Percentiles rank a stretch among this genome's conserved stretches.
These are phyloP conservation scores for Cucurbita ficifolia DNA, from an alignment of 306 rosid species.

Conservation along the genomic window DNA sequence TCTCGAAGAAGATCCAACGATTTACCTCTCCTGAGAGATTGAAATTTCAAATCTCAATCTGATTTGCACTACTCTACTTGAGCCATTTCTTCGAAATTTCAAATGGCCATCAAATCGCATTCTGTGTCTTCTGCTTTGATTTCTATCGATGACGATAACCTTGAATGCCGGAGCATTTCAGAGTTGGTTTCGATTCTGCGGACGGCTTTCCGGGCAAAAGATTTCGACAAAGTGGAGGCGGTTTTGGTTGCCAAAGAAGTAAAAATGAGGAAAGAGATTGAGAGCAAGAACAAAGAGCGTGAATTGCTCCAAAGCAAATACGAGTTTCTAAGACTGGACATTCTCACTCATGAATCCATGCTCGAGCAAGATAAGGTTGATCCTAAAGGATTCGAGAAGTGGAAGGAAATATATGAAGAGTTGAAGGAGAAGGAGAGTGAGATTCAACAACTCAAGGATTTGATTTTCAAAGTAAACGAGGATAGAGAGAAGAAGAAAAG, in stretches of 20 bases:
- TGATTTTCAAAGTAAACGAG: neutral
- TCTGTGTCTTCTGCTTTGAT: neutral
- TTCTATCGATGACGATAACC: neutral
- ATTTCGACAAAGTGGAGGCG: slow-evolving; percentile 13
- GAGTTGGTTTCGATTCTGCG: slow-evolving; percentile 9
- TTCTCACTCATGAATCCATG: neutral
- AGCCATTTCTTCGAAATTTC: neutral
- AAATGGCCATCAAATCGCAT: neutral
- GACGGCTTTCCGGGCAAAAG: neutral
- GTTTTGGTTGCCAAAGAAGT: slow-evolving; percentile 9
- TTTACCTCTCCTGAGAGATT: too few relatives aligned
- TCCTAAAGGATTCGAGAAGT: neutral
- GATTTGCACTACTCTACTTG: neutral
- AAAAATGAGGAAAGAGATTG: slow-evolving; percentile 1
- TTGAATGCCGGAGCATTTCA: slow-evolving; percentile 3
- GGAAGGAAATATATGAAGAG: neutral
- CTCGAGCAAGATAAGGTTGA: neutral
- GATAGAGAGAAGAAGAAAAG: neutral
- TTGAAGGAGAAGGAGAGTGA: neutral
- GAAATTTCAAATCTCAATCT: too few relatives aligned
- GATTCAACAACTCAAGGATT: neutral
- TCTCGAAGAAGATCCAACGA: neutral
- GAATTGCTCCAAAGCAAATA: neutral
- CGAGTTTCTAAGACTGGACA: neutral
- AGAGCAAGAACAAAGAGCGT: neutral